Conservation (phyloP, 2,329 filamentous ascomycete species). For the Sphaerulina vaccinii region DNA sequence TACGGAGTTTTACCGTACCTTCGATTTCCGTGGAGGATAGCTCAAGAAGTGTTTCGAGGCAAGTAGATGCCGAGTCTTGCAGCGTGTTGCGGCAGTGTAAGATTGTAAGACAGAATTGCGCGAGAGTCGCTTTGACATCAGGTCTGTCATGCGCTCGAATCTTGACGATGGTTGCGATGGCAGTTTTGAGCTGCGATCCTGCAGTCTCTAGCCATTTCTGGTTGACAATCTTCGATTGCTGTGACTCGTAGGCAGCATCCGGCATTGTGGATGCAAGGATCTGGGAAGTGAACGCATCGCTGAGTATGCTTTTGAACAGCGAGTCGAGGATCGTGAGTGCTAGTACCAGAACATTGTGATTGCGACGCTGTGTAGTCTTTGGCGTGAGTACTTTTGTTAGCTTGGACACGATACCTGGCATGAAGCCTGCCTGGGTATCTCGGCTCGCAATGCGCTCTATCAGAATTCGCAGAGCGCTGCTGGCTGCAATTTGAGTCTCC, state of each 20-base stretch:
- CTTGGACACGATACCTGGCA: slow-evolving; percentile 83
- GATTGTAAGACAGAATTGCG: slow-evolving; percentile 69
- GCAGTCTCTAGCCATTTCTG: slow-evolving; percentile 75
- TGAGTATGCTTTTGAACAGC: slow-evolving; percentile 26
- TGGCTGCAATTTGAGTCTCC: slow-evolving; percentile 69
- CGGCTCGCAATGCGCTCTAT: slow-evolving; percentile 66
- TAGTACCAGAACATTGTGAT: slow-evolving; percentile 59
- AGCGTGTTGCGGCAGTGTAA: slow-evolving; percentile 76
- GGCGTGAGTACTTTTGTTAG: slow-evolving; percentile 73
- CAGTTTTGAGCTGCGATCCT: slow-evolving; percentile 75
- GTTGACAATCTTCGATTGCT: slow-evolving; percentile 33
- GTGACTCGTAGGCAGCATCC: not conserved
- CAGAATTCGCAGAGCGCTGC: slow-evolving; percentile 63
- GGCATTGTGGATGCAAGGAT: not conserved
- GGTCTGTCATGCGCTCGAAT: slow-evolving; percentile 67
- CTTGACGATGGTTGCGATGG: slow-evolving; percentile 73
- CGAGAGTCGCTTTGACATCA: slow-evolving; percentile 67
- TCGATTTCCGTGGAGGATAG: slow-evolving; percentile 56
- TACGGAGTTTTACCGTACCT: slow-evolving; percentile 33
- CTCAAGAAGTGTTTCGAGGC: slow-evolving; percentile 78
- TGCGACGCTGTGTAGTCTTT: slow-evolving; percentile 60
- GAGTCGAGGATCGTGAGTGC: slow-evolving; percentile 28
- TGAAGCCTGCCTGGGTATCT: slow-evolving; percentile 76
- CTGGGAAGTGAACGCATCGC: slow-evolving; percentile 6
- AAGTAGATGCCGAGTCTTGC: slow-evolving; percentile 64